A percentile compares a stretch with the other conserved stretches of the same genome.
Evolutionary conservation across 805 yeast genomes (phyloP).

Genomic region (Barnettozyma californica): DNA sequence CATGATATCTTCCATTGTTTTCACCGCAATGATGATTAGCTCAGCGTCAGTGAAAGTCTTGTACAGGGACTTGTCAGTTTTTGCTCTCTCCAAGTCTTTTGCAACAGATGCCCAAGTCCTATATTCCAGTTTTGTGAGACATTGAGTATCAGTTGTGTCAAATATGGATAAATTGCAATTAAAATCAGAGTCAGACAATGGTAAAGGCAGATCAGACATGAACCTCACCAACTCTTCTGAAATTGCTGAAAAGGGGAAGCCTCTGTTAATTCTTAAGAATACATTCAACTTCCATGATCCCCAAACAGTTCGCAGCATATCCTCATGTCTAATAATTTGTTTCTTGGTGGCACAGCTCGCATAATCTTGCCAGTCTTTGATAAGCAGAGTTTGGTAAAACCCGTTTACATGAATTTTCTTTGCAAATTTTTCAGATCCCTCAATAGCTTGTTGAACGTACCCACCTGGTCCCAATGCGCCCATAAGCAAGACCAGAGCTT

Average conservation of each 20-base stretch:
- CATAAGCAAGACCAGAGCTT: conserved; percentile 25
- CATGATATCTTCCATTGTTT: conserved; percentile 31
- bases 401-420: conserved; percentile 17
- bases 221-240: conserved; percentile 23
- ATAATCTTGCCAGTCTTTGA: conserved; percentile 25
- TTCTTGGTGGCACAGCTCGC: conserved; percentile 26
- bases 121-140: conserved; percentile 11
- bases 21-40: conserved; percentile 26
- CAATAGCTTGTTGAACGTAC: conserved; percentile 23
- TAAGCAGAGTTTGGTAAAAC: conserved; percentile 11
- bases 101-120: conserved; percentile 17
- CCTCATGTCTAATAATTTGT: conserved; percentile 32
- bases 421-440: conserved; percentile 23
- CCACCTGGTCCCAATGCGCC: conserved; percentile 29
- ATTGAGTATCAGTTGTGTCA: conserved; percentile 13
- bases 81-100: conserved; percentile 11
- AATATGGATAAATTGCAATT: conserved; percentile 20
- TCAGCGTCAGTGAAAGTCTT: conserved; percentile 25
- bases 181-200: conserved; percentile 22
- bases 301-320: conserved; percentile 33
- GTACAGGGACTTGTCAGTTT: conserved; percentile 3
- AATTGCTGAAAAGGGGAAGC: conserved; percentile 28
- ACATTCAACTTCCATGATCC: conserved; percentile 33
- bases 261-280: conserved; percentile 30
- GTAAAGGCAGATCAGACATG: conserved; percentile 31